Evolutionary conservation across 805 yeast species (phyloP).

Genomic region (Brettanomyces custersianus): DNA sequence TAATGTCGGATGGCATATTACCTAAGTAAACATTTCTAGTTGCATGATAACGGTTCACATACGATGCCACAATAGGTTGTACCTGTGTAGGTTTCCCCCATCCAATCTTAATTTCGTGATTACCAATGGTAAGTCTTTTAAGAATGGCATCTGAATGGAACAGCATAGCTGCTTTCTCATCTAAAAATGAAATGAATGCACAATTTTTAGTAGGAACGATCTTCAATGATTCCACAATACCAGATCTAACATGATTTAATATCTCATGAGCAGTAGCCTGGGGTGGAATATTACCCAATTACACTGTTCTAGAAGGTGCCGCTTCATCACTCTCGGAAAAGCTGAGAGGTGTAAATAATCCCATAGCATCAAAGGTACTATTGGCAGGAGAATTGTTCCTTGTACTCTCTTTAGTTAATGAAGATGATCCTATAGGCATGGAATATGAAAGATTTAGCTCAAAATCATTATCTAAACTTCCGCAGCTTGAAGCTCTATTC

Average conservation of each 20-base stretch:
- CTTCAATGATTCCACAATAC: slow-evolving; percentile 72
- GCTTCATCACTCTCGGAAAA: slow-evolving; percentile 6
- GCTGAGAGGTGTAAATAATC: neutral
- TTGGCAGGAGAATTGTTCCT: neutral
- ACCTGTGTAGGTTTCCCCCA: slow-evolving; percentile 85
- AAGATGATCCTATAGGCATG: no score
- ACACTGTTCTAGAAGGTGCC: slow-evolving; percentile 66
- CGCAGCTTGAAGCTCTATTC: no score
- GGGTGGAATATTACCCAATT: slow-evolving; percentile 81
- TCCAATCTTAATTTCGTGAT: slow-evolving; percentile 77
- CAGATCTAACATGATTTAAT: slow-evolving; percentile 85
- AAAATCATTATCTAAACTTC: no score
- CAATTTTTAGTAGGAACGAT: slow-evolving; percentile 79
- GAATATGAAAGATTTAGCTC: no score
- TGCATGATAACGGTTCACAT: slow-evolving; percentile 80
- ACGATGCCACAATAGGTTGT: slow-evolving; percentile 62
- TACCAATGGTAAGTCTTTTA: slow-evolving; percentile 70
- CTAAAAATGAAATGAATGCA: slow-evolving; percentile 85
- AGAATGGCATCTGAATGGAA: slow-evolving; percentile 91
- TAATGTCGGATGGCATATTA: slow-evolving; percentile 47
- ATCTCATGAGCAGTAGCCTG: slow-evolving; percentile 73
- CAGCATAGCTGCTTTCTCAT: slow-evolving; percentile 77
- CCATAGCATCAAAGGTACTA: neutral
- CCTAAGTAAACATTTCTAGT: slow-evolving; percentile 92
- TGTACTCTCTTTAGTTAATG: no score